Evolutionary conservation across 2,329 filamentous ascomycete genomes (phyloP).

Genomic region (Bertia moriformis): DNA sequence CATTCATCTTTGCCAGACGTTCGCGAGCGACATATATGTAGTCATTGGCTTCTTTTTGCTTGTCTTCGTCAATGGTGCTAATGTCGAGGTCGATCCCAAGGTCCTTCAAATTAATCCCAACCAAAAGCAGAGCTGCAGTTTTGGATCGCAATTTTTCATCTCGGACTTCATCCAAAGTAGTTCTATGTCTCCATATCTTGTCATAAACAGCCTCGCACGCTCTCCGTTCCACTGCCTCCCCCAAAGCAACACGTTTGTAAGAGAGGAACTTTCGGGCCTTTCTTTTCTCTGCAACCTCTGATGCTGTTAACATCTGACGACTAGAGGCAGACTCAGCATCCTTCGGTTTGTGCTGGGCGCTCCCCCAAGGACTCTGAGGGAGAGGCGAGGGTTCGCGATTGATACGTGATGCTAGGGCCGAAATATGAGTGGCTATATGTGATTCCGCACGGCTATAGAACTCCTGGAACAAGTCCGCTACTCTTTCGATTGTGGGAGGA

Average conservation of each 20-base stretch:
- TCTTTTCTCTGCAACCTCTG: slow-evolving; percentile 43
- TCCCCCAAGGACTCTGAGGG: slow-evolving; percentile 14
- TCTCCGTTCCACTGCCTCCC: slow-evolving; percentile 48
- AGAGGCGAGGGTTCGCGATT: slow-evolving; percentile 30
- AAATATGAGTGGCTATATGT: slow-evolving; percentile 49
- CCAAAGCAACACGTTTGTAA: slow-evolving; percentile 37
- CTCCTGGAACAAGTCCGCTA: slow-evolving; percentile 49
- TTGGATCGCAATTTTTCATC: slow-evolving; percentile 53
- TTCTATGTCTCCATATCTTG: slow-evolving; percentile 47
- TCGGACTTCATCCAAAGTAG: slow-evolving; percentile 47
- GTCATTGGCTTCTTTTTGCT: slow-evolving; percentile 32
- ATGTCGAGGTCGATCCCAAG: slow-evolving; percentile 34
- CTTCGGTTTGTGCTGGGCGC: background rate
- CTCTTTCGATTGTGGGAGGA: slow-evolving; percentile 42
- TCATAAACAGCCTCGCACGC: slow-evolving; percentile 42
- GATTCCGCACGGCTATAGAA: slow-evolving; percentile 46
- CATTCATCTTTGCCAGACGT: slow-evolving; percentile 43
- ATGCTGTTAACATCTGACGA: slow-evolving; percentile 49
- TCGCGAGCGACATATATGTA: slow-evolving; percentile 34
- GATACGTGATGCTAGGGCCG: slow-evolving; percentile 39
- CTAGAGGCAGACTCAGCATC: slow-evolving; percentile 21
- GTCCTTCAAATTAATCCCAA: slow-evolving; percentile 49
- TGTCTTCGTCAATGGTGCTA: slow-evolving; percentile 20
- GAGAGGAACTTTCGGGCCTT: slow-evolving; percentile 42
- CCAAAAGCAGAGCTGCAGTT: slow-evolving; percentile 43